phyloP scores from a whole-genome alignment of 2,329 filamentous ascomycete species.

The Colletotrichum paranaense region DNA sequence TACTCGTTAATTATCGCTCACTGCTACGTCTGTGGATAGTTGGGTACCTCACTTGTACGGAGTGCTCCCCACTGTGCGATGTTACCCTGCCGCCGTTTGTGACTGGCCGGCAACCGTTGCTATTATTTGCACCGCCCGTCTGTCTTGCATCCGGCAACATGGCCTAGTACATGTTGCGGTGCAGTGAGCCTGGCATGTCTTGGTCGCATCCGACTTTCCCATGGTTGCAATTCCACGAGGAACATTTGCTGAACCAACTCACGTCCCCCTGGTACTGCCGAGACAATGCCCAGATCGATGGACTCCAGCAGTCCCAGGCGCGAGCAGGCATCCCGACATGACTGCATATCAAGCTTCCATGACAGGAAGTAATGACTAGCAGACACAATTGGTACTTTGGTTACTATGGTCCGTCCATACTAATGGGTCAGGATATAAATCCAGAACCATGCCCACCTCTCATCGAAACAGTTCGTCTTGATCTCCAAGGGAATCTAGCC shows the following conservation, averaged over 20 bases:
- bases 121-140: neutral
- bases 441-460: neutral
- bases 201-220: conserved; percentile 13
- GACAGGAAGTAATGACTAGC: conserved; percentile 22
- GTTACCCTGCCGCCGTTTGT: conserved; percentile 7
- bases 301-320: neutral
- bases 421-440: conserved; percentile 11
- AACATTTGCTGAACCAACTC: neutral
- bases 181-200: neutral
- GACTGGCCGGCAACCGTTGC: neutral
- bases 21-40: neutral
- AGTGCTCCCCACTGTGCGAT: neutral
- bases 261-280: neutral
- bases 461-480: neutral
- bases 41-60: too few relatives aligned
- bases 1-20: conserved; percentile 16
- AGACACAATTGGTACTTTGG: neutral
- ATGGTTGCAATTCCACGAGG: neutral
- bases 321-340: conserved; percentile 9
- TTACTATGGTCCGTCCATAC: neutral
- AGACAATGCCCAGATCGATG: conserved; percentile 28
- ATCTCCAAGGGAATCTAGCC: conserved; percentile 10
- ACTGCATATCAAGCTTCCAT: conserved; percentile 1
- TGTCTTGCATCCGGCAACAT: conserved; percentile 3
- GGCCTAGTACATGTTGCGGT: neutral